Evolutionary conservation across 768 basidiomycete species (phyloP), one percentile per base, ranked within the genome.

Genomic region (Lactifluus subvellereus): DNA sequence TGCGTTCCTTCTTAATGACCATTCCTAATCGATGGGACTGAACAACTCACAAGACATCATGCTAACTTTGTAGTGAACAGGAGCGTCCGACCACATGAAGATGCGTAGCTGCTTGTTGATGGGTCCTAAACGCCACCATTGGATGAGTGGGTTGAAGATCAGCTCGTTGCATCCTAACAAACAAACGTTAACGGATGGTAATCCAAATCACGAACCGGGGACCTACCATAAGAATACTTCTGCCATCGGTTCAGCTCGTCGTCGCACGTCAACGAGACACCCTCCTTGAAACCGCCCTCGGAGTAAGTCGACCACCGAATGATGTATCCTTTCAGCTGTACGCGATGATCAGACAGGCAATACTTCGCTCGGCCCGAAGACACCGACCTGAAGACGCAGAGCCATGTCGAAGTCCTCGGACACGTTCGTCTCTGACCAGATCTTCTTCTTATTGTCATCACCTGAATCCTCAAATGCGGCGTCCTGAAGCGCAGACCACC

Each of bases 161-260:
- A 95, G 79, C 74, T 89, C 88, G 69, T 84, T 86, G 70, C 85
- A 87, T 3, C 86, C 85, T 84, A 38, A 49, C 22, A 13, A 33
- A n/a, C 33, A 45, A 59, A 45, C 62, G 51, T 54, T 33, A 57
- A 43, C 0, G 56, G 38, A 37, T n/a, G n/a, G 20, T 30, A 13
- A 9, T 33, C n/a, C 38, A 51, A 27, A 50, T n/a, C 50, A 56
- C 42, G 49, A 53, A 61, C 6, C 1, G 54, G 7, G 68, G 73
- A 59, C 70, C 55, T 69, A 82, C 87, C 89, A 74, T 89, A 91
- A 0, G 87, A 78, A 64, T 91, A 91, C 71, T 94, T 96, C 65
- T 94, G 91, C 94, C 94, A 96, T 2, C 94, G 75, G 69, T 94
- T 94, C 9, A 96, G 76, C 72, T 96, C 94, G 69, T 96, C 94